Base-by-base conservation (phyloP, 2,329 filamentous ascomycete species). In the Aspergillus pseudoterreus region DNA sequence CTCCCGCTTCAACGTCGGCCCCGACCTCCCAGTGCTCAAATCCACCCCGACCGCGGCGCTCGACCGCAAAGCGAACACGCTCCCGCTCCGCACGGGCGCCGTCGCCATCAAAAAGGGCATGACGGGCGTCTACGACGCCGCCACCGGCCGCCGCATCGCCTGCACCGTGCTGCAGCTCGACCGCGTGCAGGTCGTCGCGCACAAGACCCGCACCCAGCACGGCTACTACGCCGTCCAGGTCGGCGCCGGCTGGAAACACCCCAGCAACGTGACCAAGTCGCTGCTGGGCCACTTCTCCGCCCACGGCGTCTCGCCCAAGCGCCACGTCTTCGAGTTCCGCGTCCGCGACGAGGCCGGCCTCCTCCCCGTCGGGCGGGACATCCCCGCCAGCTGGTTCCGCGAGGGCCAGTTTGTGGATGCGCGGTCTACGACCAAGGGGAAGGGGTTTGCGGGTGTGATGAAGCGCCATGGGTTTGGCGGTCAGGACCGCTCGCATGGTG, bases 381-480 rank as follows among this genome's bases (percentile, higher is more conserved):
- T 99, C 59, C 80, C 82, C 55, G 90, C 94, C n/a, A 85, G 89
- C 65, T 95, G 94, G 88, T 97, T 97, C 75, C 80, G 86, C 63
- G 82, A 86, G 66, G 94, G 94, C 15, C 91, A 96, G 75, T 95
- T 84, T 72, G 87, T 99, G 54, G 94, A 99, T 75, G 85, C 90
- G 49, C 82, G 86, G 64, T 86, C 85, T 45, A 87, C 66, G 87
- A 84, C 62, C 83, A 89, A 68, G 94, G 94, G 35, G 48, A 92
- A 90, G 82, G 94, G 94, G 6, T 99, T 96, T 70, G 90, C 88
- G 9, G 94, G 94, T 81, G 94, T 90, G 60, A 99, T 99, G 94
- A 99, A 99, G 84, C 82, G 89, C 62, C 89, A 92, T 76, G 91
- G 91, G 32, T 97, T 94, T 73, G 72, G 78, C 27, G 94, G 94